These are phyloP conservation scores for Nelumbo lutea DNA, from an alignment of 164 flowering plant species.

Conservation along the genomic window DNA sequence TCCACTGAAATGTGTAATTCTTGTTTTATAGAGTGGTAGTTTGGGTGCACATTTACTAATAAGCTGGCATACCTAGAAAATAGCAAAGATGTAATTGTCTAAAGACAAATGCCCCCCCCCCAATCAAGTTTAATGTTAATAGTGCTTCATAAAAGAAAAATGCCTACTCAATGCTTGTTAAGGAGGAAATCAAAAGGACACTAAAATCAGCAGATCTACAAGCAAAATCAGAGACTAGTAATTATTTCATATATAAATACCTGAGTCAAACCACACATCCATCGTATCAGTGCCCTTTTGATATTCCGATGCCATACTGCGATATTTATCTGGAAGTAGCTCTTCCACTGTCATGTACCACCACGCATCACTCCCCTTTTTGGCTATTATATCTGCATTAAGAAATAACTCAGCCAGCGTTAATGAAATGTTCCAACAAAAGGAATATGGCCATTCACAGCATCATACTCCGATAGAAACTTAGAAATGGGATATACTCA, in stretches of 20 bases:
- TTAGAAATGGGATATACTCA: conserved; percentile 1
- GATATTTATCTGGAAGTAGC: conserved; percentile 81
- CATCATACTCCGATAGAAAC: background rate
- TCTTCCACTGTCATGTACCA: conserved; percentile 92
- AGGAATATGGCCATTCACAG: background rate
- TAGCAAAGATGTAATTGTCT: too few relatives aligned
- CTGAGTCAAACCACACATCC: conserved; percentile 99
- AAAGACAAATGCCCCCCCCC: too few relatives aligned
- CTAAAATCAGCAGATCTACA: background rate
- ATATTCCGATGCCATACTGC: conserved; percentile 65
- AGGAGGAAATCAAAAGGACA: background rate
- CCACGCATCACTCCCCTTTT: conserved; percentile 98
- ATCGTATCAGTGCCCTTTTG: conserved; percentile 94
- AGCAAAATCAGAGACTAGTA: background rate
- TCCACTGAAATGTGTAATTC: too few relatives aligned
- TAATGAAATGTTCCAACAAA: background rate
- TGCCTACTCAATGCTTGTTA: too few relatives aligned
- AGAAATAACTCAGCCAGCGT: conserved; percentile 8
- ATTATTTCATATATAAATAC: conserved; percentile 23
- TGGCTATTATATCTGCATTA: conserved; percentile 71
- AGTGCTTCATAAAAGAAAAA: too few relatives aligned
- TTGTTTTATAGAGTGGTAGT: too few relatives aligned
- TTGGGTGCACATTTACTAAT: too few relatives aligned
- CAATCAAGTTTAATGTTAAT: too few relatives aligned
- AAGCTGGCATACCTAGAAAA: too few relatives aligned